These are phyloP conservation scores for Grosmannia clavigera DNA, from an alignment of 2,329 filamentous ascomycete genomes.

Conservation along the genomic window DNA sequence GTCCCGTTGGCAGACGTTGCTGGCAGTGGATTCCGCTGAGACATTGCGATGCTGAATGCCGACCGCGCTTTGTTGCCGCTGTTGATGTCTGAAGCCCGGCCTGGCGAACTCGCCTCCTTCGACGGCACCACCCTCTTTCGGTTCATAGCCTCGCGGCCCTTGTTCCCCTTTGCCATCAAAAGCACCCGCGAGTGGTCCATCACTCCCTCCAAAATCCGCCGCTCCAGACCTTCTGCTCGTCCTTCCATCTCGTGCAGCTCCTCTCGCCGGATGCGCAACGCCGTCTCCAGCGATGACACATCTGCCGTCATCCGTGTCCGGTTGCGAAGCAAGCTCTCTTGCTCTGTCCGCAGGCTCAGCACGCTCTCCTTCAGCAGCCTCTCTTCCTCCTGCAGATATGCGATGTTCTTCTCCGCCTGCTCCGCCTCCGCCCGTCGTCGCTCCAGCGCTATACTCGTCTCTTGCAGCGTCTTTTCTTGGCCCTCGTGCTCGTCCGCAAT, in stretches of 20 bases:
- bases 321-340: constrained; percentile 63
- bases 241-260: constrained; percentile 85
- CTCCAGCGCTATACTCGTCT: constrained; percentile 70
- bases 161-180: constrained; percentile 58
- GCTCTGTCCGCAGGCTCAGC: constrained; percentile 49
- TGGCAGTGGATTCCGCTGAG: constrained; percentile 33
- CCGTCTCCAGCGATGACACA: constrained; percentile 82
- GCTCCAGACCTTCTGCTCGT: constrained; percentile 78
- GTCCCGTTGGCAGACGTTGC: constrained; percentile 27
- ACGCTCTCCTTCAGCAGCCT: constrained; percentile 41
- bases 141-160: constrained; percentile 42
- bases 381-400: constrained; percentile 33
- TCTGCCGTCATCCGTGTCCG: constrained; percentile 74
- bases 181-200: constrained; percentile 91
- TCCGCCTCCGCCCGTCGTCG: constrained; percentile 56
- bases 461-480: constrained; percentile 66
- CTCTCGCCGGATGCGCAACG: constrained; percentile 75
- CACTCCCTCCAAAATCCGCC: constrained; percentile 85
- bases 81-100: too few species aligned
- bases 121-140: constrained; percentile 38
- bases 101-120: constrained; percentile 22
- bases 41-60: constrained; percentile 41
- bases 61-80: constrained; percentile 17
- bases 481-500: constrained; percentile 68
- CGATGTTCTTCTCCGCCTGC: constrained; percentile 44